A percentile compares a stretch with the other conserved stretches of the same genome.
Evolutionary conservation across 305 asterid genomes (phyloP).

Genomic region (Fraxinus albicans): DNA sequence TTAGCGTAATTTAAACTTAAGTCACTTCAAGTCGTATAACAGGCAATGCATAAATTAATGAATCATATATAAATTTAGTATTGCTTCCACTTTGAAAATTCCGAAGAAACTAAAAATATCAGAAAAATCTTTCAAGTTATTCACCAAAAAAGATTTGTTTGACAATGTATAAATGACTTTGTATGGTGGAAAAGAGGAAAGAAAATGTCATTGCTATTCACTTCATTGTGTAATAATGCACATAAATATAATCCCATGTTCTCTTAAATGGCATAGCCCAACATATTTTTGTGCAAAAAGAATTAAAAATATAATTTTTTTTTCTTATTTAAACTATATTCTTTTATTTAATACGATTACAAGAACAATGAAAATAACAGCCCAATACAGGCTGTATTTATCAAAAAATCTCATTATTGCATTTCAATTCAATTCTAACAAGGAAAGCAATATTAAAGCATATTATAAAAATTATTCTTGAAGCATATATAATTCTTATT

Average conservation of each 20-base stretch:
- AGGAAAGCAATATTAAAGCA: not conserved
- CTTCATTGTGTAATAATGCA: not conserved
- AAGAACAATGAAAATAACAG: not conserved
- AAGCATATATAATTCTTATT: not conserved
- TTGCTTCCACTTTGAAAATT: not conserved
- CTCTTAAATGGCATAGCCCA: not conserved
- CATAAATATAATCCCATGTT: not conserved
- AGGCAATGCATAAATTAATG: not conserved
- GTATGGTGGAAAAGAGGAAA: not conserved
- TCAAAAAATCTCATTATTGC: not conserved
- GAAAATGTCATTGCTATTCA: not conserved
- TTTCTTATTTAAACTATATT: too few relatives aligned
- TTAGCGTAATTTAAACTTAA: too few relatives aligned
- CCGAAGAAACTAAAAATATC: not conserved
- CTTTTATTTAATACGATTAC: not conserved
- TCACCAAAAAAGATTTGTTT: not conserved
- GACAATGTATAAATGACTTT: not conserved
- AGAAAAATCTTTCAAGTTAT: not conserved
- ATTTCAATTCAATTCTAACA: not conserved
- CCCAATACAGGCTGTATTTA: not conserved
- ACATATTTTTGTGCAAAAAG: not conserved
- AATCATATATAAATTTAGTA: not conserved
- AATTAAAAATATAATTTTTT: too few relatives aligned
- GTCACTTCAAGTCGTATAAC: not conserved
- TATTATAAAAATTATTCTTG: not conserved